A percentile compares a stretch with the other conserved stretches of the same genome.
Evolutionary conservation across 2,329 filamentous ascomycete species (phyloP).

Genomic region (Ascochyta fabae): DNA sequence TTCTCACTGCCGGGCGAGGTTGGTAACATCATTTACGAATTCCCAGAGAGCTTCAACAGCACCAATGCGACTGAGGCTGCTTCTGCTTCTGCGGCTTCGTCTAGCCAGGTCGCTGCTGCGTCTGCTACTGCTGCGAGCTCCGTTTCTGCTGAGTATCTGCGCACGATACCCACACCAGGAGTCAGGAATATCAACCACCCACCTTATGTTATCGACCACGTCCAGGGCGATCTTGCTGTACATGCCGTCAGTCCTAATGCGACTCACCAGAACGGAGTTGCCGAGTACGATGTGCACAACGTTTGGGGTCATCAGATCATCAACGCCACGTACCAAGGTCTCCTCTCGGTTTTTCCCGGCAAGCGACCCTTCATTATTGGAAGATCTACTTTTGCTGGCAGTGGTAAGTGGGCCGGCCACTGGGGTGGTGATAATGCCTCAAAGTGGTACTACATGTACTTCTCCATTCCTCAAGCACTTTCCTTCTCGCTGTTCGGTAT

Average conservation of each 20-base stretch:
- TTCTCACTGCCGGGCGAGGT: slow-evolving; percentile 71
- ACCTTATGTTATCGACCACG: slow-evolving; percentile 78
- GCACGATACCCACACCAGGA: slow-evolving; percentile 67
- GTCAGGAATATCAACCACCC: slow-evolving; percentile 73
- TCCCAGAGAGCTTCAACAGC: slow-evolving; percentile 72
- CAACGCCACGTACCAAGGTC: slow-evolving; percentile 76
- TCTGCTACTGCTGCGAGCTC: slow-evolving; percentile 37
- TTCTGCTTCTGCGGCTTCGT: slow-evolving; percentile 61
- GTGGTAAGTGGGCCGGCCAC: slow-evolving; percentile 77
- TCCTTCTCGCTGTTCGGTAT: slow-evolving; percentile 77
- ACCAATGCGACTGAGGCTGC: slow-evolving; percentile 73
- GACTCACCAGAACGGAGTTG: slow-evolving; percentile 73
- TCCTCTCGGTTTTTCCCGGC: slow-evolving; percentile 67
- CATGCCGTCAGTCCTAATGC: slow-evolving; percentile 79
- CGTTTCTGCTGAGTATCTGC: slow-evolving; percentile 56
- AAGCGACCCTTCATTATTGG: slow-evolving; percentile 86
- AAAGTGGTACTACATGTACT: slow-evolving; percentile 75
- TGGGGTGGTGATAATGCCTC: slow-evolving; percentile 79
- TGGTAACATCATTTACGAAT: slow-evolving; percentile 64
- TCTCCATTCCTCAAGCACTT: slow-evolving; percentile 78
- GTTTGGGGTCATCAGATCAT: slow-evolving; percentile 72
- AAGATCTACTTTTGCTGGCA: slow-evolving; percentile 79
- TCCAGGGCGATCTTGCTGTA: slow-evolving; percentile 73
- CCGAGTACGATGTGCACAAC: slow-evolving; percentile 86
- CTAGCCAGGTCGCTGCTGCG: slow-evolving; percentile 56